Conservation (phyloP, 2,329 filamentous ascomycete genomes). For the Triangularia setosa region DNA sequence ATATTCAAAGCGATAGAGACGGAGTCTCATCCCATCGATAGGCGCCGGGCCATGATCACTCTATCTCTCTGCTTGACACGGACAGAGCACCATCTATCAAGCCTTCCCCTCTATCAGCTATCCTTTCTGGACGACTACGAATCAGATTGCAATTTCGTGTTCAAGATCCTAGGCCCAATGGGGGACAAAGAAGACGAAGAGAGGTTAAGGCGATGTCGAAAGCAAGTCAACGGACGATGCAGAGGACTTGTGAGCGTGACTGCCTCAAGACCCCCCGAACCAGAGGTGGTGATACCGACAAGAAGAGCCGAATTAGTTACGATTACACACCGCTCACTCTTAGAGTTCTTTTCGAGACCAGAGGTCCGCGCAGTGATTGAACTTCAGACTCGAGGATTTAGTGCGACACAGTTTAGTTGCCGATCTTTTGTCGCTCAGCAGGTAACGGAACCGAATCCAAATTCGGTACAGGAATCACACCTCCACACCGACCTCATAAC, state of each 20-base stretch:
- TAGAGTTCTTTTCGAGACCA: not conserved
- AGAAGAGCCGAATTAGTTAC: not conserved
- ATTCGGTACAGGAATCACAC: not conserved
- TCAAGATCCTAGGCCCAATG: not conserved
- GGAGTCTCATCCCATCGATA: not conserved
- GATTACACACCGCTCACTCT: not conserved
- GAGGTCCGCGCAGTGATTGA: not conserved
- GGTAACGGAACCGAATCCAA: not conserved
- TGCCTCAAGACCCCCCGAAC: not conserved
- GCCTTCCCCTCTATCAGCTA: not conserved
- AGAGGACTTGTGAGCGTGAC: not conserved
- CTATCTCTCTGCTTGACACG: not conserved
- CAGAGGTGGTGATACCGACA: not conserved
- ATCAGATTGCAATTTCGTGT: not conserved
- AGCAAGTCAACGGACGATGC: not conserved
- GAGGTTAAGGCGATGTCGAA: not conserved
- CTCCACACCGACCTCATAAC: not conserved
- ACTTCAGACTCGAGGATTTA: not conserved
- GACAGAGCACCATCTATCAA: not conserved
- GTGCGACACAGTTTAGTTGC: not conserved
- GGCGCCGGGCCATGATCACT: not conserved
- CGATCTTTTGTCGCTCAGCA: not conserved
- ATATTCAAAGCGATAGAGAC: not conserved
- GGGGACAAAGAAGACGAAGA: not conserved
- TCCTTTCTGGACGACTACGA: not conserved